Conservation (phyloP, 2,329 filamentous ascomycete genomes). For the Zarea fungicola region DNA sequence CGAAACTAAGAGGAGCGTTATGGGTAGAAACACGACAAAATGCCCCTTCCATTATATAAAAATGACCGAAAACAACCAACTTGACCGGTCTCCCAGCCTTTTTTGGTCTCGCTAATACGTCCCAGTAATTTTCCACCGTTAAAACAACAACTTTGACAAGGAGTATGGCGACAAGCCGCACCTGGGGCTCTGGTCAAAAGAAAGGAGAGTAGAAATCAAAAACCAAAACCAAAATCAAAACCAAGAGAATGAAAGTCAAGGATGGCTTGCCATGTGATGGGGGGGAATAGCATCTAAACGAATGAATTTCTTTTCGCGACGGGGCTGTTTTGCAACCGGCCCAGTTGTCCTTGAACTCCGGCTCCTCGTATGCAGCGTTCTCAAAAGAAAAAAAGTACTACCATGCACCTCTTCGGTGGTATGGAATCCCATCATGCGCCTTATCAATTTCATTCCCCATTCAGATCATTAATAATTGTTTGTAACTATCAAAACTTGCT, state of each 20-base stretch:
- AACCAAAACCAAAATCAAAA: too few species aligned
- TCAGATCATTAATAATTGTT: constrained; percentile 6
- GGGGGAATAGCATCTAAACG: constrained; percentile 1
- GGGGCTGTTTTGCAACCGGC: not conserved
- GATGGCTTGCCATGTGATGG: not conserved
- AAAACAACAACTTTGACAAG: too few species aligned
- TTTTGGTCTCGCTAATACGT: not conserved
- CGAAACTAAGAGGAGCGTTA: not conserved
- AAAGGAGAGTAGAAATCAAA: too few species aligned
- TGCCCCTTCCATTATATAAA: not conserved
- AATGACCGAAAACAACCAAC: not conserved
- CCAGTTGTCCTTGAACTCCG: not conserved
- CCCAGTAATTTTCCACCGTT: not conserved
- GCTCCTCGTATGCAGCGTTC: constrained; percentile 3
- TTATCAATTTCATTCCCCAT: constrained; percentile 3
- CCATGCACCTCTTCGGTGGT: not conserved
- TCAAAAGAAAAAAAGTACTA: not conserved
- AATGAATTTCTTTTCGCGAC: not conserved
- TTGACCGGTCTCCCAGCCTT: not conserved
- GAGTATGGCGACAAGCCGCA: not conserved
- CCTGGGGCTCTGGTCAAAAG: not conserved
- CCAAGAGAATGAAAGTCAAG: not conserved
- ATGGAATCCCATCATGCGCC: not conserved
- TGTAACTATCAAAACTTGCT: constrained; percentile 14
- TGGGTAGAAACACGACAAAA: not conserved